These are phyloP conservation scores for Solanum gandarillasii DNA, from an alignment of 257 asterid species.

Conservation along the genomic window DNA sequence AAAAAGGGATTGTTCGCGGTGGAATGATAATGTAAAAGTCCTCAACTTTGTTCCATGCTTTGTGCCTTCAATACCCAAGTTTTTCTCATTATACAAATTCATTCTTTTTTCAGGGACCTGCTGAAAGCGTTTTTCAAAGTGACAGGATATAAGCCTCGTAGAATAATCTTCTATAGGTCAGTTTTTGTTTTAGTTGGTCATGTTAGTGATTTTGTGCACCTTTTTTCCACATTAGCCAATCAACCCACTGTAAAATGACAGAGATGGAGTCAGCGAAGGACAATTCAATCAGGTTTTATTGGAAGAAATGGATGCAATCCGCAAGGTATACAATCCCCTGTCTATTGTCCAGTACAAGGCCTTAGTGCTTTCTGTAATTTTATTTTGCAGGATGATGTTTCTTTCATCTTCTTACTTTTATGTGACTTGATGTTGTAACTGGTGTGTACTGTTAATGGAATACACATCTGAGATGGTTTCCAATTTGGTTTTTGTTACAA, in stretches of 20 bases:
- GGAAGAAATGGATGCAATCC: slow-evolving; percentile 51
- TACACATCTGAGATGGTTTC: background rate
- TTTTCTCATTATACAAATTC: background rate
- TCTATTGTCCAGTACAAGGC: background rate
- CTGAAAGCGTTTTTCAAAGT: slow-evolving; percentile 33
- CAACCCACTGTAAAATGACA: slow-evolving; percentile 7
- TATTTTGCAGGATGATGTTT: background rate
- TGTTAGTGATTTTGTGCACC: background rate
- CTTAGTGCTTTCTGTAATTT: background rate
- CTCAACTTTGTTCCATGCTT: background rate
- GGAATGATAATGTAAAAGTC: slow-evolving; percentile 61
- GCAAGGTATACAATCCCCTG: slow-evolving; percentile 31
- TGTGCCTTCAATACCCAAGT: background rate
- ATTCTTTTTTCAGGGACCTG: slow-evolving; percentile 38
- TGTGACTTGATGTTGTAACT: background rate
- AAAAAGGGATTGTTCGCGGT: slow-evolving; percentile 26
- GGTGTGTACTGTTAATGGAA: background rate
- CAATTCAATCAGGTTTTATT: slow-evolving; percentile 71
- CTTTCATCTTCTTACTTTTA: background rate
- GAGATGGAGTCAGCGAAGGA: slow-evolving; percentile 93
- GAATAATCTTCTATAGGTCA: slow-evolving; percentile 73
- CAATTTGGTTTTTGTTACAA: background rate
- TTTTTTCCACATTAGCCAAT: background rate
- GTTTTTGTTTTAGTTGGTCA: background rate
- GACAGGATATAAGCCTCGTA: slow-evolving; percentile 30